Conservation (phyloP, 2,329 filamentous ascomycete genomes). For the Fusarium miscanthi region DNA sequence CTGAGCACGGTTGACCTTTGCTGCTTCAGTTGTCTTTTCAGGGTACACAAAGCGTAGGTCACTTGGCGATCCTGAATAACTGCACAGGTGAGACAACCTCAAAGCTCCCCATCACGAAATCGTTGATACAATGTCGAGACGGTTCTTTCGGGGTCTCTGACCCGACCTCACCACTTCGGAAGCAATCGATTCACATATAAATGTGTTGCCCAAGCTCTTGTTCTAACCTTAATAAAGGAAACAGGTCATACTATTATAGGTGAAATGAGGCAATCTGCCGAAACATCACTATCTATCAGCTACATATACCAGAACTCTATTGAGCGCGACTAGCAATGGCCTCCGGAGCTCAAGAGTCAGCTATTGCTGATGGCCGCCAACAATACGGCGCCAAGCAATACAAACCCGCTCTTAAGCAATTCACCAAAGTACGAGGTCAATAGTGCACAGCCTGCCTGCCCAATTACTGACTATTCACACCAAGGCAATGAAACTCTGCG, state of each 20-base stretch:
- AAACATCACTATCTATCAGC: neutral
- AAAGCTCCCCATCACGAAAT: slow-evolving; percentile 2
- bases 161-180: slow-evolving; percentile 15
- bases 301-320: neutral
- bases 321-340: slow-evolving; percentile 17
- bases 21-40: neutral
- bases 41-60: slow-evolving; percentile 1
- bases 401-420: slow-evolving; percentile 51
- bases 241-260: neutral
- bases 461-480: slow-evolving; percentile 25
- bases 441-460: neutral
- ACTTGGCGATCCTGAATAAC: neutral
- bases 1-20: neutral
- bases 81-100: slow-evolving; percentile 26
- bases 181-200: neutral
- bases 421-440: slow-evolving; percentile 49
- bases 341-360: slow-evolving; percentile 43
- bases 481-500: slow-evolving; percentile 53
- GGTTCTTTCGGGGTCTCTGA: neutral
- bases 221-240: neutral
- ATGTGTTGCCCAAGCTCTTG: neutral
- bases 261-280: neutral
- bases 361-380: slow-evolving; percentile 49
- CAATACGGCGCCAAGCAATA: slow-evolving; percentile 50
- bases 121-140: neutral